Evolutionary conservation across 352 stramenopile species (phyloP), one percentile per base, ranked within the genome.

Genomic region (Globisporangium recalcitrans): DNA sequence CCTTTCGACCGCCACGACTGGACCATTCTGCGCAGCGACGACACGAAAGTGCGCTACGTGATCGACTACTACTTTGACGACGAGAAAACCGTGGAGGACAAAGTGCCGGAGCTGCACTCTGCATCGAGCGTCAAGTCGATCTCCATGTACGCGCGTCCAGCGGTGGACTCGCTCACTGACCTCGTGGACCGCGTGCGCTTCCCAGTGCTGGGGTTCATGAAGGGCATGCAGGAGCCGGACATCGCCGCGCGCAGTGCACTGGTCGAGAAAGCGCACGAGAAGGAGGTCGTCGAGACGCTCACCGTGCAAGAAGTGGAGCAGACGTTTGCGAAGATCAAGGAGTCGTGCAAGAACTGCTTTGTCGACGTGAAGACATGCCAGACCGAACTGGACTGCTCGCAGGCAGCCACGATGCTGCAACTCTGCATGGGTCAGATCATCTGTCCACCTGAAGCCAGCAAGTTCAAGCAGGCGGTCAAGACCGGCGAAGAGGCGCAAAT

Each of bases 11-110:
- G 96, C 36, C 92, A 99, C 72, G 97, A 99, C 84, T 99, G 97
- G 97, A 98, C 97, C 6, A 89, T 99, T 13, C 68, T 95, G 38
- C 85, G 95, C 61, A 83, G 85, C 38, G 82, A 91, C 72, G 90
- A 94, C 48, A 89, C 87, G 13, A 75, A 97, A 64, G 90, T 98
- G 42, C 90, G 97, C 59, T 99, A 99, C 72, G 95, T 99, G 27
- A 98, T 99, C 71, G 97, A 99, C 85, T 99, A 99, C 76, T 99
- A 99, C 78, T 96, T 95, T 63, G 87, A 97, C 69, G 88, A 96
- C 64, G 71, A 92, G 4, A 95, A 93, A 67, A 72, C 79, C 2
- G 76, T 57, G 6, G 67, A 93, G 58, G 86, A 96, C 69, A 57
- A 87, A 60, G 80, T 95, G 40, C 85, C 87, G 3, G 84, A 91